Conservation (phyloP, 768 basidiomycete species). For the Clathrus columnatus region DNA sequence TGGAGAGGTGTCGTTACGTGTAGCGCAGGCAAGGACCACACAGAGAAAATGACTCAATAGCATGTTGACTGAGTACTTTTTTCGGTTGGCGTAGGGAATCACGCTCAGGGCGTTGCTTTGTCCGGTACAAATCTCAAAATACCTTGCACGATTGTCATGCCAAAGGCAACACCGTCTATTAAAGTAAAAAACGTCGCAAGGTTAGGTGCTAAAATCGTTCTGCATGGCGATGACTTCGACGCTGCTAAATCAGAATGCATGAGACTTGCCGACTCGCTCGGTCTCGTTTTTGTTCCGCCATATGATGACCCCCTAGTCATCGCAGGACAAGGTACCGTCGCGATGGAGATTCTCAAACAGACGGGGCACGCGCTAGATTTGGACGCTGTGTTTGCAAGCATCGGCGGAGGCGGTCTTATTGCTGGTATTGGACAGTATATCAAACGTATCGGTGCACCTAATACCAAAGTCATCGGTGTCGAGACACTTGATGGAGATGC, state of each 20-base stretch:
- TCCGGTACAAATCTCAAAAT: slow-evolving; percentile 83
- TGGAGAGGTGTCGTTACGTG: slow-evolving; percentile 99
- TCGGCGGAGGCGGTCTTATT: slow-evolving; percentile 91
- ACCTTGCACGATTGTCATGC: slow-evolving; percentile 99
- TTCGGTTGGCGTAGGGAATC: slow-evolving; percentile 61
- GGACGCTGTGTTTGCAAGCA: slow-evolving; percentile 80
- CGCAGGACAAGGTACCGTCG: slow-evolving; percentile 93
- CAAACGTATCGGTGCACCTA: slow-evolving; percentile 82
- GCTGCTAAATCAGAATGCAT: slow-evolving; percentile 93
- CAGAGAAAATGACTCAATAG: neutral
- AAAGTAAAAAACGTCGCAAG: slow-evolving; percentile 95
- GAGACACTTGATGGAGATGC: slow-evolving; percentile 95
- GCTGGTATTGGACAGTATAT: slow-evolving; percentile 90
- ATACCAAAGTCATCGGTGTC: slow-evolving; percentile 76
- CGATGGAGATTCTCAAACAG: slow-evolving; percentile 92
- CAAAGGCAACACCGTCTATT: slow-evolving; percentile 87
- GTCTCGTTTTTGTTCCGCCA: slow-evolving; percentile 87
- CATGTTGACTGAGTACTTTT: slow-evolving; percentile 5
- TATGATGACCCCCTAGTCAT: slow-evolving; percentile 97
- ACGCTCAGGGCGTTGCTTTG: slow-evolving; percentile 96
- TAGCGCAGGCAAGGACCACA: slow-evolving; percentile 82
- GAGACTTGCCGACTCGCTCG: slow-evolving; percentile 65
- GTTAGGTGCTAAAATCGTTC: slow-evolving; percentile 87
- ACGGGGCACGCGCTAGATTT: slow-evolving; percentile 62
- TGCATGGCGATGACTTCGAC: slow-evolving; percentile 90